Percentiles rank a stretch among this genome's conserved stretches.
phyloP scores from a whole-genome alignment of 345 rosid genomes.

The Melaleuca alternifolia region DNA sequence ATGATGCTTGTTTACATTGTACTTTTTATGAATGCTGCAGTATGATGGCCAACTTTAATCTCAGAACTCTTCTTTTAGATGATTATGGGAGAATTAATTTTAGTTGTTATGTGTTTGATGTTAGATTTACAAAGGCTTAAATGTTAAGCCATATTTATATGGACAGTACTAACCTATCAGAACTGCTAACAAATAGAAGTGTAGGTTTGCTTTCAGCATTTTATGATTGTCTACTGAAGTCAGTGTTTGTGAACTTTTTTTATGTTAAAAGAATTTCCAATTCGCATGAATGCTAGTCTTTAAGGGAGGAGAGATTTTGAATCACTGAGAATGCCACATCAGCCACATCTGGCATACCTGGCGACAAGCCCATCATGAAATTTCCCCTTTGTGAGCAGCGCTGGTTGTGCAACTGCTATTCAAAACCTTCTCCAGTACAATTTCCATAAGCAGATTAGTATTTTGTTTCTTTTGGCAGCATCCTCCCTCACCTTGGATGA shows the following conservation, averaged over 20 bases:
- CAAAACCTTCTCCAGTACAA: neutral
- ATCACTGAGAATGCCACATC: neutral
- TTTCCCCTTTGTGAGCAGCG: neutral
- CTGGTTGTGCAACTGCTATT: neutral
- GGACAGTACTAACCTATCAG: neutral
- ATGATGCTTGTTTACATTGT: neutral
- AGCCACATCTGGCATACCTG: neutral
- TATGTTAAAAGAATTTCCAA: neutral
- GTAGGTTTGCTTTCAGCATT: neutral
- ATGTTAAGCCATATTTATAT: neutral
- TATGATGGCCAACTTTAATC: neutral
- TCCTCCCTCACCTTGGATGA: slow-evolving; percentile 87
- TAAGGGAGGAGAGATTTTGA: neutral
- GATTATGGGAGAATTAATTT: neutral
- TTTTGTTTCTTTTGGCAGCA: slow-evolving; percentile 32
- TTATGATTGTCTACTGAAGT: neutral
- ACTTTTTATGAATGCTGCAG: neutral
- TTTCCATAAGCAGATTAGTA: neutral
- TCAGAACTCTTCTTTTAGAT: neutral
- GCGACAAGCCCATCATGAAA: neutral
- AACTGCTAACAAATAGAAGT: neutral
- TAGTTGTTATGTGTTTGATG: neutral
- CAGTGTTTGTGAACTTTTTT: neutral
- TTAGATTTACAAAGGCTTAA: neutral
- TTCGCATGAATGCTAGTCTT: neutral